Percentiles rank a stretch among this genome's conserved stretches.
Evolutionary conservation across 176 grass and related monocot genomes (phyloP).

Genomic region (Pontederia crassipes): DNA sequence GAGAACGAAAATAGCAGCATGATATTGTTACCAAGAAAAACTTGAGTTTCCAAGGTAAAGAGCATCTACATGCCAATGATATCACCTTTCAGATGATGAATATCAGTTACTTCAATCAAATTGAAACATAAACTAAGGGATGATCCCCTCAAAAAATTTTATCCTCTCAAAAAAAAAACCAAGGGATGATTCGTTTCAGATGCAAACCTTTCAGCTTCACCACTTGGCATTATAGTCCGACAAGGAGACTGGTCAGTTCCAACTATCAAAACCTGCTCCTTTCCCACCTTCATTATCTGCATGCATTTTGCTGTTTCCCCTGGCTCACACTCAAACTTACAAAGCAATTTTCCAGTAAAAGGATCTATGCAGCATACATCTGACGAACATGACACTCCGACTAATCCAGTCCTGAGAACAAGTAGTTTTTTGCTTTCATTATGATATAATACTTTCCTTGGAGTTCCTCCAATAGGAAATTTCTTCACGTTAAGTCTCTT

Average conservation of each 20-base stretch:
- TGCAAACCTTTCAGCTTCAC: constrained; percentile 82
- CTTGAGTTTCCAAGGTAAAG: too few relatives aligned
- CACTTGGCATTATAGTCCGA: constrained; percentile 73
- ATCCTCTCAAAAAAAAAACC: neutral
- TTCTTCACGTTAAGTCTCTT: constrained; percentile 92
- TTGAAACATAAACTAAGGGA: neutral
- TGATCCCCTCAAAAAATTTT: neutral
- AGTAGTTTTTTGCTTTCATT: constrained; percentile 78
- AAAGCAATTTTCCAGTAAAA: constrained; percentile 66
- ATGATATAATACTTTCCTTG: constrained; percentile 90
- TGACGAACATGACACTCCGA: constrained; percentile 53
- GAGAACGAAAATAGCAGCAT: too few relatives aligned
- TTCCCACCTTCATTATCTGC: constrained; percentile 78
- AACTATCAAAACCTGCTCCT: constrained; percentile 74
- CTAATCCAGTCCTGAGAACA: constrained; percentile 72
- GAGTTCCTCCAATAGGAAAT: constrained; percentile 74
- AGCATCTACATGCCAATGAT: too few relatives aligned
- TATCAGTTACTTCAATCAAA: too few relatives aligned
- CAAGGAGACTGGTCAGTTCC: constrained; percentile 74
- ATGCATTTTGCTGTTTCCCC: constrained; percentile 97
- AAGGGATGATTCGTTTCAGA: neutral
- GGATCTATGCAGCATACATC: constrained; percentile 88
- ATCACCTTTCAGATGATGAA: too few relatives aligned
- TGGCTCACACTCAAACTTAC: constrained; percentile 73
- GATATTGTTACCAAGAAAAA: too few relatives aligned